Evolutionary conservation across 2,329 filamentous ascomycete genomes (phyloP).

Genomic region (Fusarium sp.): DNA sequence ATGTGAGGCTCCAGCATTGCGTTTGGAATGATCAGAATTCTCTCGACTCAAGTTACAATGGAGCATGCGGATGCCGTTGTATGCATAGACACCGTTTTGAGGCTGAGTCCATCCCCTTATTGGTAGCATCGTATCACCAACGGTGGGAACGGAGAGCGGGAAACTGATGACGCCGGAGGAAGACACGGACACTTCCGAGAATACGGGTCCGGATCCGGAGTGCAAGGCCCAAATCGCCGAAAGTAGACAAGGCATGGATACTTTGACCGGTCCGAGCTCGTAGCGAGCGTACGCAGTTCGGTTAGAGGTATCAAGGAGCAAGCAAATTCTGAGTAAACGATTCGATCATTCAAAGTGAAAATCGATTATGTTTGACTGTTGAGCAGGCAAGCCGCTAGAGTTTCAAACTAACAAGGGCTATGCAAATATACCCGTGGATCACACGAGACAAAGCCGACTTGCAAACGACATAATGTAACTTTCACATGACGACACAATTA

Average conservation of each 20-base stretch:
- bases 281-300: not conserved
- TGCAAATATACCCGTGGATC: not conserved
- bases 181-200: conserved; percentile 32
- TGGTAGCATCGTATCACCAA: conserved; percentile 9
- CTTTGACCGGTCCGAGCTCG: not conserved
- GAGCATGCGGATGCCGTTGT: not conserved
- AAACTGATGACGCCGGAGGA: conserved; percentile 27
- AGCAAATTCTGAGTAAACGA: not conserved
- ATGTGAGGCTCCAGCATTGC: not conserved
- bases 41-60: not conserved
- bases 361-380: not conserved
- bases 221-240: conserved; percentile 1
- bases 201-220: conserved; percentile 29
- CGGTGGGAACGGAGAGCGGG: not conserved
- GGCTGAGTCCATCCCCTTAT: conserved; percentile 33
- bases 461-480: conserved; percentile 19
- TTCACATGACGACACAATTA: conserved; percentile 39
- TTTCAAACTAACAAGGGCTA: not conserved
- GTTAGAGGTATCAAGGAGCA: not conserved
- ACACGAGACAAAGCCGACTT: conserved; percentile 26
- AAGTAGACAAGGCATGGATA: not conserved
- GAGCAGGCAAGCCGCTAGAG: not conserved
- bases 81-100: not conserved
- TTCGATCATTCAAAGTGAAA: not conserved
- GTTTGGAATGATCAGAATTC: not conserved